Evolutionary conservation across 1,284 basidiomycete species (phyloP).

Genomic region (Amylostereum chailletii): DNA sequence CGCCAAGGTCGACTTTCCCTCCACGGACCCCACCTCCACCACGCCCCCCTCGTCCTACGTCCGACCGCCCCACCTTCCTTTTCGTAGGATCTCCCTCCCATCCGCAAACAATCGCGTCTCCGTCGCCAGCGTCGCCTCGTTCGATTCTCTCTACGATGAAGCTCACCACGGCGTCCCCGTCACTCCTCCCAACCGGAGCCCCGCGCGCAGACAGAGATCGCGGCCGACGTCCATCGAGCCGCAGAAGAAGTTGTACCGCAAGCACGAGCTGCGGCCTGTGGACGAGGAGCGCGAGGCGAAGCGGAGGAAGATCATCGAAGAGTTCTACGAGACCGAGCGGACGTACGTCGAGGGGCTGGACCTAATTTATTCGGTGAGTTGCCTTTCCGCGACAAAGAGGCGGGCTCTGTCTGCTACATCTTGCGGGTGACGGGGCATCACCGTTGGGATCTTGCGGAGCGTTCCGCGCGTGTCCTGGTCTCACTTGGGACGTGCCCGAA

Average conservation of each 20-base stretch:
- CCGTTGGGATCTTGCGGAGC: background rate
- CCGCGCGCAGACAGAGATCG: constrained; percentile 10
- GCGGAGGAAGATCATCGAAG: constrained; percentile 49
- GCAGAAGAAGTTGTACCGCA: constrained; percentile 16
- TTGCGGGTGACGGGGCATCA: background rate
- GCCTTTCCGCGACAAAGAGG: background rate
- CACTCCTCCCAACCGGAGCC: constrained; percentile 10
- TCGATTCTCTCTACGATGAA: constrained; percentile 57
- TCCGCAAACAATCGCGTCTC: constrained; percentile 46
- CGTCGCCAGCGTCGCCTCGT: constrained; percentile 57
- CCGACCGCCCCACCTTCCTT: constrained; percentile 46
- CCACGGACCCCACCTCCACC: constrained; percentile 1
- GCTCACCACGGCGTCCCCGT: constrained; percentile 6
- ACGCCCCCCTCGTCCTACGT: constrained; percentile 1
- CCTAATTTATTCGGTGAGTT: constrained; percentile 67
- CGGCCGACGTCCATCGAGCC: constrained; percentile 22
- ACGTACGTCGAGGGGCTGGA: constrained; percentile 75
- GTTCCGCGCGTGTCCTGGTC: no score
- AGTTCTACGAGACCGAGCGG: constrained; percentile 75
- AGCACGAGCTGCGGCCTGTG: constrained; percentile 21
- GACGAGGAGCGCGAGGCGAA: constrained; percentile 29
- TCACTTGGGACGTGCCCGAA: no score
- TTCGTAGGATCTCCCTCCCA: constrained; percentile 70
- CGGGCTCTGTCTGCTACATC: background rate
- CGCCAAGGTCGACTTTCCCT: constrained; percentile 8